Evolutionary conservation across 2,329 filamentous ascomycete genomes (phyloP), one percentile per base, ranked within the genome.

Genomic region (Lojkania enalia): DNA sequence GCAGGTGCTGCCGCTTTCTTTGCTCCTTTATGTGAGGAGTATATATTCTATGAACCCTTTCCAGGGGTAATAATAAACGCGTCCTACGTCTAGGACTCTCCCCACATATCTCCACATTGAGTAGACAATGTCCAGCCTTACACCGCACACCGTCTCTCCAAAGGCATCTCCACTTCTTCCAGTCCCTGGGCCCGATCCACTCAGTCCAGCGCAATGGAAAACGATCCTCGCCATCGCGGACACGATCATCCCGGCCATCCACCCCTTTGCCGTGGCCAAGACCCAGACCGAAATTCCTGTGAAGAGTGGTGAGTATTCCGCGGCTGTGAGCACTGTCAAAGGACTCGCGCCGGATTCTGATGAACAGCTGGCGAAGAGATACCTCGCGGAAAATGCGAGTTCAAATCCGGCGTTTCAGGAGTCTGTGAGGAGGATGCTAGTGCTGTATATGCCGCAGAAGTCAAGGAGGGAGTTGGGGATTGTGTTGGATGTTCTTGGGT

Each of bases 221-320:
- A 82, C 78, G 1, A 67, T 85, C 2, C 69, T 80, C 35, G 76
- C 81, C 18, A 74, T 85, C 20, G 72, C 77, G 6, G 81, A 84
- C 49, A 74, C 81, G 1, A 67, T 81, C 14, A 68, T 88, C 21
- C 84, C 85, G 2, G 77, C 83, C 15, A 74, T 88, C 49, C 74
- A 69, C 27, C 70, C 73, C 2, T 64, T 67, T 0, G 62, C 64
- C 3, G 63, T 59, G 0, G 63, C 67, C 5, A 66, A 66, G 35
- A 60, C 64, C 16, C 58, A 63, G 3, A 65, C 55, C 23, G 74
- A 79, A 47, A 65, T 82, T 13, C 63, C 64, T 13, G 68, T 84
- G 11, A 62, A 77, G 0, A 74, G 80, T 40, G 67, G 66, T n/a
- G 74, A 79, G 36, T 81, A 82, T 52, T 70, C 77, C 2, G 60